phyloP scores from a whole-genome alignment of 371 early-diverging fungal genomes.

The Mucor saturninus region DNA sequence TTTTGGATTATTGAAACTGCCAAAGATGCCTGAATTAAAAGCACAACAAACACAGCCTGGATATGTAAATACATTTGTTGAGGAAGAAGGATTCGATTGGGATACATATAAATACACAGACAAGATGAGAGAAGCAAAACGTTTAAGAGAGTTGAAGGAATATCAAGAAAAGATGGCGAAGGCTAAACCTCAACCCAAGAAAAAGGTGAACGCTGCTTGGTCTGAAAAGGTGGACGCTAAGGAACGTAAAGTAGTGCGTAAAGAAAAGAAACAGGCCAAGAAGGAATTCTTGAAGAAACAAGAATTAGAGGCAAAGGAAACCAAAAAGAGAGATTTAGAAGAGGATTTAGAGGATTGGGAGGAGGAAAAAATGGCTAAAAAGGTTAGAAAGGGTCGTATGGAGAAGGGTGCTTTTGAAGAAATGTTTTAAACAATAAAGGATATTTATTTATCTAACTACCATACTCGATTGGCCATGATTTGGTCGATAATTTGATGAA shows the following conservation, averaged over 20 bases:
- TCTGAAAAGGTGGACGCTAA: conserved; percentile 73
- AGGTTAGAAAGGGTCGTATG: conserved; percentile 55
- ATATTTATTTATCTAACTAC: conserved; percentile 20
- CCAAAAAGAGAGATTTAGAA: conserved; percentile 55
- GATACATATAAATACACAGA: conserved; percentile 69
- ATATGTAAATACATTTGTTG: conserved; percentile 5
- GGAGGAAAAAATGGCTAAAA: conserved; percentile 62
- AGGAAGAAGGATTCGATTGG: conserved; percentile 38
- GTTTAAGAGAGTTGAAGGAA: conserved; percentile 63
- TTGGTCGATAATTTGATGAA: conserved; percentile 43
- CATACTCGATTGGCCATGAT: conserved; percentile 46
- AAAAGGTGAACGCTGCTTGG: conserved; percentile 62
- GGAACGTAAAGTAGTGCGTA: conserved; percentile 65
- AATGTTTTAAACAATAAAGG: conserved; percentile 30
- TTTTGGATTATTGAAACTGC: conserved; percentile 81
- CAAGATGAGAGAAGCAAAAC: conserved; percentile 78
- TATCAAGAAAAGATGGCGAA: conserved; percentile 37
- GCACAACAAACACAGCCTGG: conserved; percentile 15
- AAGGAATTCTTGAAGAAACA: conserved; percentile 59
- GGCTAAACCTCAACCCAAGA: conserved; percentile 27
- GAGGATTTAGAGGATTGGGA: conserved; percentile 61
- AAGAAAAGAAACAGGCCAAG: conserved; percentile 71
- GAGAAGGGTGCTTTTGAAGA: conserved; percentile 58
- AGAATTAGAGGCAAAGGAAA: conserved; percentile 41
- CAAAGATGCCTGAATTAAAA: conserved; percentile 93